Evolutionary conservation across 2,329 filamentous ascomycete species (phyloP).

Genomic region (Alternaria postmessia): DNA sequence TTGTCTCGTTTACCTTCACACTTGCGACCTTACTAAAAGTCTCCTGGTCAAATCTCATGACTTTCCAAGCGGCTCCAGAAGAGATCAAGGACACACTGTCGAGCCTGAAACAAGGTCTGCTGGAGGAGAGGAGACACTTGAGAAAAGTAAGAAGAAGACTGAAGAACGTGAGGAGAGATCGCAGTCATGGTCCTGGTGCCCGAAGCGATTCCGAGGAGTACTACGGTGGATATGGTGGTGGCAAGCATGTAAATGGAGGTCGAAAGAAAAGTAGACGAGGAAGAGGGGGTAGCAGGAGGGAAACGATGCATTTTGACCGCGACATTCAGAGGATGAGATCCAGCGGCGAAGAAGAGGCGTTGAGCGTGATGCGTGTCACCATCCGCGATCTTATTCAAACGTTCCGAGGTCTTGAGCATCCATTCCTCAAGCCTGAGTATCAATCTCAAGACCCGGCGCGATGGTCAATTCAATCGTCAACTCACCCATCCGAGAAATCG

Average conservation of each 20-base stretch:
- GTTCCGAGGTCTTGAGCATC: conserved; percentile 50
- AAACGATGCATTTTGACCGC: conserved; percentile 27
- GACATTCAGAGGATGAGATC: conserved; percentile 34
- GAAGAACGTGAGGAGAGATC: conserved; percentile 21
- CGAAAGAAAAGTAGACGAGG: conserved; percentile 1
- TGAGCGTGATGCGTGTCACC: conserved; percentile 48
- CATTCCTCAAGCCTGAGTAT: conserved; percentile 49
- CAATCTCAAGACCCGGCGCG: conserved; percentile 25
- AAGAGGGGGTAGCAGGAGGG: conserved; percentile 11
- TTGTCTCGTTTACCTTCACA: conserved; percentile 56
- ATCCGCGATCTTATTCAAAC: conserved; percentile 48
- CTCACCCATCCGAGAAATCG: conserved; percentile 14
- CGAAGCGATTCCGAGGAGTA: conserved; percentile 17
- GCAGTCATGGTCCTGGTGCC: conserved; percentile 18
- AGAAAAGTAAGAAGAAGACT: conserved; percentile 32
- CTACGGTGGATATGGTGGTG: conserved; percentile 17
- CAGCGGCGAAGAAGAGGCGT: conserved; percentile 41
- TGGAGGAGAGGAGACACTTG: conserved; percentile 52
- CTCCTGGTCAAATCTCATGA: conserved; percentile 52
- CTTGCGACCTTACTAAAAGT: conserved; percentile 54
- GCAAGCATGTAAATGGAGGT: not conserved
- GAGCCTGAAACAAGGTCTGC: conserved; percentile 52
- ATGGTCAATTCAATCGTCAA: conserved; percentile 19
- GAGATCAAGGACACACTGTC: conserved; percentile 53
- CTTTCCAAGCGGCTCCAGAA: conserved; percentile 46